These are phyloP conservation scores for Aureobasidium namibiae DNA, from an alignment of 2,329 filamentous ascomycete genomes.

Conservation along the genomic window DNA sequence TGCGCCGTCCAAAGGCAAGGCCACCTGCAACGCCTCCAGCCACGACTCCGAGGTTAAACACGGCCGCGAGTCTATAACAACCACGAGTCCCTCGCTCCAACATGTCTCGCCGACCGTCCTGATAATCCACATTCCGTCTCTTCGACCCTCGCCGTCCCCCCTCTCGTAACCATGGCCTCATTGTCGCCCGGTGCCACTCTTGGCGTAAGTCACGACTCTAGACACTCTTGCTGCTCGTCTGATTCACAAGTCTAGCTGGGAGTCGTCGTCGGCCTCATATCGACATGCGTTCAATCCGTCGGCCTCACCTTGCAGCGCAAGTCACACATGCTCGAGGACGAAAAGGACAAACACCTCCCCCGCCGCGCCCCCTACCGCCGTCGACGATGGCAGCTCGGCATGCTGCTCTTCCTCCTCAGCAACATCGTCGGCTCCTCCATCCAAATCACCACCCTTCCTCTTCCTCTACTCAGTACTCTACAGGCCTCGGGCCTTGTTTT, in stretches of 20 bases:
- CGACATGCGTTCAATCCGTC: constrained; percentile 88
- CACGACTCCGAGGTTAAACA: too few relatives aligned
- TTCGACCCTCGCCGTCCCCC: background rate
- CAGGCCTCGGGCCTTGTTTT: constrained; percentile 96
- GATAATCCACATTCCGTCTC: too few relatives aligned
- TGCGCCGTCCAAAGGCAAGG: too few relatives aligned
- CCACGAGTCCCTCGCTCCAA: background rate
- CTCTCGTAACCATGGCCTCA: constrained; percentile 12
- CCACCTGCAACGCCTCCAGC: background rate
- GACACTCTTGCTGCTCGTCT: background rate
- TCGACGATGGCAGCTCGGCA: constrained; percentile 88
- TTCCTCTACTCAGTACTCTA: constrained; percentile 88
- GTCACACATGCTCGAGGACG: constrained; percentile 95
- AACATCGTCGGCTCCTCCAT: constrained; percentile 94
- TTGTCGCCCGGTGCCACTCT: constrained; percentile 16
- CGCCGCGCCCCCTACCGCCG: constrained; percentile 82
- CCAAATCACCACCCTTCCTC: constrained; percentile 89
- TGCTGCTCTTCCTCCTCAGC: constrained; percentile 93
- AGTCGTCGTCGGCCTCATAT: constrained; percentile 85
- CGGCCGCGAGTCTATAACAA: too few relatives aligned
- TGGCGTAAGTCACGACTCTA: constrained; percentile 11
- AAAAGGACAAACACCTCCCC: constrained; percentile 70
- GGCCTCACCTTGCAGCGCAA: constrained; percentile 95
- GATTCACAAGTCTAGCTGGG: constrained; percentile 47
- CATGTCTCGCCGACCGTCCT: background rate